Evolutionary conservation across 768 basidiomycete genomes (phyloP), one percentile per base, ranked within the genome.

Genomic region (Punctularia strigosozonata): DNA sequence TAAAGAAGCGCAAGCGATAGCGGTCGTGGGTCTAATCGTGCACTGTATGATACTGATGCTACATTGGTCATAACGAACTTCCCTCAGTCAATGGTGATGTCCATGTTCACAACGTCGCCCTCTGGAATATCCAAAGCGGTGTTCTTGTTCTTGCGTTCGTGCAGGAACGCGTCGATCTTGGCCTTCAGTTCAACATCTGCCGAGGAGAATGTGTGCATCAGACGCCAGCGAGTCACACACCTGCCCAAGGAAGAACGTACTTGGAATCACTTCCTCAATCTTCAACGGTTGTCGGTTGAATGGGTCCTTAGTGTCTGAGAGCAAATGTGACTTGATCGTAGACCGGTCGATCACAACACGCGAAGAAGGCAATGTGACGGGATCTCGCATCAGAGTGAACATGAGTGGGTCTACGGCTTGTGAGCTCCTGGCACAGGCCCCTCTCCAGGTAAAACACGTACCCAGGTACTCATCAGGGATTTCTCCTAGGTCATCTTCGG

Each of bases 391-490:
- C 39, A 99, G 54, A 4, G 85, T 84, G 50, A 72, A 81, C 77
- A 92, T 88, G 46, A 95, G 66, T 1, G 87, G 89, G 57, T 92
- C 90, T 92, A 39, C 15, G 33, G 31, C 13, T 47, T 18, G 10
- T 10, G 8, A 8, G 21, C 15, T 12, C 5, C 19, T n/a, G 14
- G 19, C n/a, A 6, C 13, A 14, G 40, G 20, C 7, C 6, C n/a
- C 17, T 2, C 36, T 22, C 30, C 21, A 38, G 40, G 41, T 43
- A 39, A 31, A 43, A 32, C 25, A 51, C 78, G 37, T 50, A 90
- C 91, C 92, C 36, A 91, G 58, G 69, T 83, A 98, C 55, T 99
- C 94, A 31, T 99, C 95, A 0, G 95, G 95, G 37, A 92, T 61
- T 15, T 98, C 95, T 22, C 85, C 90, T 21, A 90, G 62, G 51